Conservation (phyloP, 345 rosid genomes). For the Microcos paniculata region DNA sequence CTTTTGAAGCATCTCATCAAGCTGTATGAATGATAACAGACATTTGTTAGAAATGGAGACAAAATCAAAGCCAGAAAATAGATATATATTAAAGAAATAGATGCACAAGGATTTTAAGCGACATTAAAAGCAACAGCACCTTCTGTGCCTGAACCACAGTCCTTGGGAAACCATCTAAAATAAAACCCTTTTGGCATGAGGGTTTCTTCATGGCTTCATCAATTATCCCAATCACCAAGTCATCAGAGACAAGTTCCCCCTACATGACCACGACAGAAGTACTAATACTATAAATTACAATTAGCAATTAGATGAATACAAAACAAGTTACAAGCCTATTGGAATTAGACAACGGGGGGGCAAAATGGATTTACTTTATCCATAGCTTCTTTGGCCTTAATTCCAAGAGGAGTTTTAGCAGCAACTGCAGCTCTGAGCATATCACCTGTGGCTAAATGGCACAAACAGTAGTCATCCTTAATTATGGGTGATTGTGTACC, state of each 20-base stretch:
- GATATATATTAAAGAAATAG: background rate
- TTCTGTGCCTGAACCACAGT: conserved; percentile 87
- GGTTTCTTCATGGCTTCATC: conserved; percentile 93
- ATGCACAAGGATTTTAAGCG: background rate
- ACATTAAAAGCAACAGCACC: conserved; percentile 27
- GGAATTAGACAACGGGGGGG: background rate
- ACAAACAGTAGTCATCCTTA: conserved; percentile 86
- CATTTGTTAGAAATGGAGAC: conserved; percentile 10
- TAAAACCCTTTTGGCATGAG: conserved; percentile 80
- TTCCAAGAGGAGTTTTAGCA: conserved; percentile 88
- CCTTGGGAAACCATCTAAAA: conserved; percentile 92
- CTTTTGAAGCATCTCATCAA: conserved; percentile 85
- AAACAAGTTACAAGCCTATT: background rate
- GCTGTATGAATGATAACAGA: conserved; percentile 41
- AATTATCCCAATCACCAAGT: conserved; percentile 90
- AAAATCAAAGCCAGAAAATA: background rate
- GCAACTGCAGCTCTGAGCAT: conserved; percentile 95
- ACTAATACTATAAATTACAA: conserved; percentile 1
- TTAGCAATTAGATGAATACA: background rate
- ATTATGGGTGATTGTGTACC: conserved; percentile 90
- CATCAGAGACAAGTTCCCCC: conserved; percentile 92
- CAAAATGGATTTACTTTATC: conserved; percentile 53
- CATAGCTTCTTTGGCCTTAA: conserved; percentile 97
- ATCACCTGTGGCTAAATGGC: conserved; percentile 97
- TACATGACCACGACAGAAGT: conserved; percentile 11